Percentiles rank a stretch among this genome's conserved stretches.
These are phyloP conservation scores for Aureobasidium musti DNA, from an alignment of 2,329 filamentous ascomycete species.

Conservation along the genomic window DNA sequence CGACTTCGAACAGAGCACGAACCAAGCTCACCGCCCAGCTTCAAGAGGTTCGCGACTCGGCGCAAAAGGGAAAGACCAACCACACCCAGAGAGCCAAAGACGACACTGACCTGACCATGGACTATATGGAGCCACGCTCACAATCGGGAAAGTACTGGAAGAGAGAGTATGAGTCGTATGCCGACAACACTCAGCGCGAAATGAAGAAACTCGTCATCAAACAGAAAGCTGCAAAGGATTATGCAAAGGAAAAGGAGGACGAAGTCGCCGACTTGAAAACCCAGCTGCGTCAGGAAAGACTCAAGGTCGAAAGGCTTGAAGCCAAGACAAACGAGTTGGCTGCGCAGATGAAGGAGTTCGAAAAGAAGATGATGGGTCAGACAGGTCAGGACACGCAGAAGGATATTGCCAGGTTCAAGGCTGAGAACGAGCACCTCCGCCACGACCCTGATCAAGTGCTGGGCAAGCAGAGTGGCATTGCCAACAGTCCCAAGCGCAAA, in stretches of 20 bases:
- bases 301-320: conserved; percentile 66
- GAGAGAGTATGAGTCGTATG: conserved; percentile 71
- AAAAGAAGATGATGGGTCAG: conserved; percentile 36
- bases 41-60: conserved; percentile 49
- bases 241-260: conserved; percentile 73
- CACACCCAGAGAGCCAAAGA: conserved; percentile 43
- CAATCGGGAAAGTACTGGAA: conserved; percentile 81
- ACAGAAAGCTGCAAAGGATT: conserved; percentile 77
- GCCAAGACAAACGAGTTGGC: conserved; percentile 62
- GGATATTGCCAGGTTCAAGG: conserved; percentile 16
- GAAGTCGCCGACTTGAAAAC: conserved; percentile 67
- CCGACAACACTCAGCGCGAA: conserved; percentile 69
- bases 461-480: conserved; percentile 8
- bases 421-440: conserved; percentile 14
- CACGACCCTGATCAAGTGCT: conserved; percentile 11
- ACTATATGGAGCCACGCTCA: conserved; percentile 72
- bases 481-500: conserved; percentile 16
- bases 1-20: conserved; percentile 5
- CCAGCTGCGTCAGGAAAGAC: conserved; percentile 67
- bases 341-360: conserved; percentile 55
- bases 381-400: conserved; percentile 3
- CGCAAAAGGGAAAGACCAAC: conserved; percentile 36
- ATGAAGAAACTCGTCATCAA: conserved; percentile 77
- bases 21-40: conserved; percentile 50
- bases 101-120: conserved; percentile 66